These are phyloP conservation scores for Athelia sp. DNA, from an alignment of 1,284 basidiomycete genomes.

Conservation along the genomic window DNA sequence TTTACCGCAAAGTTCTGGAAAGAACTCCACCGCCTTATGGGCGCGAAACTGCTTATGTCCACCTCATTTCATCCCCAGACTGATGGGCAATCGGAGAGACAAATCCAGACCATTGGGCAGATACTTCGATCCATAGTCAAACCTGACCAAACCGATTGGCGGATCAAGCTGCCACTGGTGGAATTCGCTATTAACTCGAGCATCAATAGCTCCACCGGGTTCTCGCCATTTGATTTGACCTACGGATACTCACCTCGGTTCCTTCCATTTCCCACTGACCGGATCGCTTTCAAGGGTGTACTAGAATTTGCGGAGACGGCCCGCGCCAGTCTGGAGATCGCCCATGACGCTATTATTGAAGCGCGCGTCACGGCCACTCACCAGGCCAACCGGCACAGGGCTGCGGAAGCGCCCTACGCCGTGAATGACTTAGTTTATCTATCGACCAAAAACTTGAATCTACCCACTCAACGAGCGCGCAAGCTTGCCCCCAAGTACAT, in stretches of 20 bases:
- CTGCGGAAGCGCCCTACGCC: constrained; percentile 9
- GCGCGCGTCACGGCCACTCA: constrained; percentile 18
- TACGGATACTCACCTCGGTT: constrained; percentile 23
- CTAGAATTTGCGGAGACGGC: constrained; percentile 9
- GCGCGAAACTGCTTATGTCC: no score
- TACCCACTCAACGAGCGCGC: constrained; percentile 20
- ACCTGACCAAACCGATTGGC: constrained; percentile 30
- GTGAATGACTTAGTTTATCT: constrained; percentile 22
- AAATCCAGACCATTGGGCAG: constrained; percentile 18
- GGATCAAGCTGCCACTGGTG: constrained; percentile 19
- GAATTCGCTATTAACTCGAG: constrained; percentile 30
- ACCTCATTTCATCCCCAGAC: no score
- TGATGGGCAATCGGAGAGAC: constrained; percentile 18
- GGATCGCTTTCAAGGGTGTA: constrained; percentile 7
- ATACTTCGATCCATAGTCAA: constrained; percentile 20
- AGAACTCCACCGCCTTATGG: no score
- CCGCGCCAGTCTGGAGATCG: constrained; percentile 26
- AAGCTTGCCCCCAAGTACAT: constrained; percentile 26
- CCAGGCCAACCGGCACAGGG: constrained; percentile 19
- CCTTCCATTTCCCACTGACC: constrained; percentile 18
- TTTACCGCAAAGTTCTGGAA: no score
- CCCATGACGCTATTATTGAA: no score
- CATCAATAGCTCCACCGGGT: no score
- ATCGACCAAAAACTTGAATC: constrained; percentile 21
- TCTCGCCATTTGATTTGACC: constrained; percentile 34